phyloP scores from a whole-genome alignment of 2,329 filamentous ascomycete genomes.

The Scopulariopsis brevicaulis region DNA sequence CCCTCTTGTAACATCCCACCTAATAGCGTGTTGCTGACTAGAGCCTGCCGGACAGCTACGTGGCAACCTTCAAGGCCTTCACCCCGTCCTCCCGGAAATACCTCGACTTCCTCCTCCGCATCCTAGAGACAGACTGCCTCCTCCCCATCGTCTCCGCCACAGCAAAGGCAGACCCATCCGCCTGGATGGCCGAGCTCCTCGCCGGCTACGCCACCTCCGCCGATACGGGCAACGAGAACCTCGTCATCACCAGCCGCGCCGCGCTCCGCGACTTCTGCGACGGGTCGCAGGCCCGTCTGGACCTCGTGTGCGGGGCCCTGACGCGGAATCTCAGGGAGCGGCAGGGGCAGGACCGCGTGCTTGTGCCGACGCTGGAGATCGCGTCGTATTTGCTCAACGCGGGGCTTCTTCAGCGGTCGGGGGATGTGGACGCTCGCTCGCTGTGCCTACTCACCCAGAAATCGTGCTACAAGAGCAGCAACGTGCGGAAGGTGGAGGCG shows the following conservation, averaged over 20 bases:
- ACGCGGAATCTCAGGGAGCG: slow-evolving; percentile 39
- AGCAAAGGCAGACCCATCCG: slow-evolving; percentile 15
- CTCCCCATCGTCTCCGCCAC: slow-evolving; percentile 22
- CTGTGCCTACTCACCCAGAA: slow-evolving; percentile 65
- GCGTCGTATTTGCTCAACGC: slow-evolving; percentile 66
- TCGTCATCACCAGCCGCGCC: slow-evolving; percentile 57
- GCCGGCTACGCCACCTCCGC: slow-evolving; percentile 62
- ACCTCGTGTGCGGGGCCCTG: slow-evolving; percentile 37
- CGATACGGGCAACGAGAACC: slow-evolving; percentile 65
- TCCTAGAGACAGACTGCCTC: slow-evolving; percentile 26
- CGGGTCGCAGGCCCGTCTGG: slow-evolving; percentile 23
- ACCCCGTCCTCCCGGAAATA: slow-evolving; percentile 49
- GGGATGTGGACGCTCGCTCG: slow-evolving; percentile 31
- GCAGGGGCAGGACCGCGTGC: slow-evolving; percentile 54
- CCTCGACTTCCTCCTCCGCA: slow-evolving; percentile 40
- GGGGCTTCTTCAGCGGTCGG: slow-evolving; percentile 30
- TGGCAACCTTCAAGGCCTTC: slow-evolving; percentile 20
- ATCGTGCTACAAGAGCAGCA: slow-evolving; percentile 72
- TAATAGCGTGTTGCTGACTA: background rate
- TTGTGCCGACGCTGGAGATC: slow-evolving; percentile 68
- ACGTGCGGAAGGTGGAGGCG: slow-evolving; percentile 70
- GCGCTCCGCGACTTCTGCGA: slow-evolving; percentile 49
- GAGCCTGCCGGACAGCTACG: slow-evolving; percentile 16
- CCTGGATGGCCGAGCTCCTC: slow-evolving; percentile 43
- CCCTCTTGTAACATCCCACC: background rate